Base-by-base conservation (phyloP, 129 eudicot genomes). In the Apium graveolens region DNA sequence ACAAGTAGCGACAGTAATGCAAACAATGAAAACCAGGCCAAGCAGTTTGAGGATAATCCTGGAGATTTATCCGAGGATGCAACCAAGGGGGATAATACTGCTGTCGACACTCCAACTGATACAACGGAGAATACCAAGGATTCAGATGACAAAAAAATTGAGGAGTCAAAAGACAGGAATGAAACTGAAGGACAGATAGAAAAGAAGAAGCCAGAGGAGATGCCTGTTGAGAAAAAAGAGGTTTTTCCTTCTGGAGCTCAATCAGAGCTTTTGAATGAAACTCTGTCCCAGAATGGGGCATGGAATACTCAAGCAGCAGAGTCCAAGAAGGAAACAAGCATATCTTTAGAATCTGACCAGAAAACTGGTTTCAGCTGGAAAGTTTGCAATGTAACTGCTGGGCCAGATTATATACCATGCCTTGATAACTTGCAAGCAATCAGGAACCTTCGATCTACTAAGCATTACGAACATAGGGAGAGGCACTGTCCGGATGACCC, bases 1-100 rank as follows among this genome's bases (percentile, higher is more conserved):
- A 11, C 24, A 27, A 29, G 70, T 5, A 10, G 70, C 26, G 39
- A 66, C 7, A 66, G 41, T 31, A 68, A 21, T 45, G 5, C 82
- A 39, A 86, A 48, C 68, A 86, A 75, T 83, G 91, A 83, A 39
- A 85, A 82, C 53, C 85, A 81, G 41, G 45, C 84, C 27, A 89
- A 95, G 86, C 93, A 87, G 85, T 91, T 94, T 86, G 97, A 94
- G 85, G 97, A 94, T 84, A 91, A 86, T 77, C 89, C 87, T 29
- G 96, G 96, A 27, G 97, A 95, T 84, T 81, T 95, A 79, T 96
- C 97, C 12, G 96, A 95, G 26, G 98, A 91, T 78, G 98, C 98
- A 39, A 95, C 96, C 32, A 95, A 91, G 85, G 92, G 84, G 73
- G 97, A 87, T 70, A 66, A 6, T 31, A 79, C 48, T 77, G 78